A percentile compares a stretch with the other conserved stretches of the same genome.
These are phyloP conservation scores for Pythium myriotylum DNA, from an alignment of 352 stramenopile species.

Conservation along the genomic window DNA sequence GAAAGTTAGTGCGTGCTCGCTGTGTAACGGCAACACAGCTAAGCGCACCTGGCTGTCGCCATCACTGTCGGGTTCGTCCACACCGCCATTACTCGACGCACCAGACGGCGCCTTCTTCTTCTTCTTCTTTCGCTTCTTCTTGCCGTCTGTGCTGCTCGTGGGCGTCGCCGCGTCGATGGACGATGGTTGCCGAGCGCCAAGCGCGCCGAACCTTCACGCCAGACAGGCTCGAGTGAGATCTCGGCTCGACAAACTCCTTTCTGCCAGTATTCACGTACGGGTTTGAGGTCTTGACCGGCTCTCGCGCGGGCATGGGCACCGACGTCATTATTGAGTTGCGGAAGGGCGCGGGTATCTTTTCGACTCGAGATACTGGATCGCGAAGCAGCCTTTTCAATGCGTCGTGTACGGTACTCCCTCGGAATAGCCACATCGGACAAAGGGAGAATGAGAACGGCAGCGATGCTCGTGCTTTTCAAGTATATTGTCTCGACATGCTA, in stretches of 20 bases:
- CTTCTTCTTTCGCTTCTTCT: constrained; percentile 35
- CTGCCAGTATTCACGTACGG: constrained; percentile 24
- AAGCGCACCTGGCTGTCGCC: constrained; percentile 9
- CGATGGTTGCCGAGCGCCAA: constrained; percentile 1
- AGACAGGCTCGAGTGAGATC: not conserved
- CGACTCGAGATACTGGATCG: not conserved
- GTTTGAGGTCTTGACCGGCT: constrained; percentile 43
- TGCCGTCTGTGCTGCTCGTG: constrained; percentile 13
- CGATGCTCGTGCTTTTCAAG: not conserved
- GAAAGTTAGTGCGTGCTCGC: no score
- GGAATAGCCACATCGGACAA: constrained; percentile 2
- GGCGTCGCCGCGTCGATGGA: not conserved
- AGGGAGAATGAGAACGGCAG: no score
- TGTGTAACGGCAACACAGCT: no score
- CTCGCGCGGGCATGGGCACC: constrained; percentile 33
- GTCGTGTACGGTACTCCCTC: constrained; percentile 17
- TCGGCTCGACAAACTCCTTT: not conserved
- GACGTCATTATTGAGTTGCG: not conserved
- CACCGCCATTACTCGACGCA: not conserved
- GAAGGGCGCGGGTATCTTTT: constrained; percentile 14
- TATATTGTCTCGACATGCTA: constrained; percentile 33
- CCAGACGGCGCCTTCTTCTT: constrained; percentile 24
- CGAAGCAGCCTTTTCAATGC: not conserved
- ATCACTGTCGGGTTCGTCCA: constrained; percentile 1
- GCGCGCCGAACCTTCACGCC: constrained; percentile 10